phyloP scores from a whole-genome alignment of 148 eudicot genomes.

The Fagopyrum tataricum region DNA sequence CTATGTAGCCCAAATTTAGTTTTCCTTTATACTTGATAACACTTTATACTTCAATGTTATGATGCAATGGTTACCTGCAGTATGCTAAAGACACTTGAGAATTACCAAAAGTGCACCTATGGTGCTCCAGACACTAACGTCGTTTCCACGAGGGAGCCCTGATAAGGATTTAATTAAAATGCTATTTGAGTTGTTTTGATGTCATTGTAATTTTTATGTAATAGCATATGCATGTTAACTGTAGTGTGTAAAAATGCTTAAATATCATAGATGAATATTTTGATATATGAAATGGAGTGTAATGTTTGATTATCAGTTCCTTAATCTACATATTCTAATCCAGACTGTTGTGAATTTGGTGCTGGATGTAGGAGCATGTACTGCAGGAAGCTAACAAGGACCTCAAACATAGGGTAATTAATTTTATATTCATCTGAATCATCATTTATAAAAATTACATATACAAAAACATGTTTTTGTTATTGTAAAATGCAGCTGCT shows the following conservation, averaged over 20 bases:
- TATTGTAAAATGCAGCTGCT: slow-evolving; percentile 35
- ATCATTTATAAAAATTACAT: background rate
- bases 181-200: background rate
- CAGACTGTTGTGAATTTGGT: no score
- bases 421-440: no score
- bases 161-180: slow-evolving; percentile 27
- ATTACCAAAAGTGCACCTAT: slow-evolving; percentile 94
- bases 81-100: slow-evolving; percentile 92
- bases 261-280: background rate
- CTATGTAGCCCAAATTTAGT: no score
- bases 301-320: background rate
- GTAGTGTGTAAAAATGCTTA: background rate
- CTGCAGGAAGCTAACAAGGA: slow-evolving; percentile 75
- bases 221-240: background rate
- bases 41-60: background rate
- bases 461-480: background rate
- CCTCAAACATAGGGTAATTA: slow-evolving; percentile 60
- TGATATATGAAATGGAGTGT: background rate
- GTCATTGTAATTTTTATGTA: background rate
- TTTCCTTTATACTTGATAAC: no score
- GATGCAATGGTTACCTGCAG: slow-evolving; percentile 22
- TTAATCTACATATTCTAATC: no score
- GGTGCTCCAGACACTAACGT: slow-evolving; percentile 79
- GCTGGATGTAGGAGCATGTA: slow-evolving; percentile 52
- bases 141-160: slow-evolving; percentile 77